Percentiles rank a stretch among this genome's conserved stretches.
phyloP scores from a whole-genome alignment of 768 basidiomycete genomes.

The Dioszegia aurantiaca region DNA sequence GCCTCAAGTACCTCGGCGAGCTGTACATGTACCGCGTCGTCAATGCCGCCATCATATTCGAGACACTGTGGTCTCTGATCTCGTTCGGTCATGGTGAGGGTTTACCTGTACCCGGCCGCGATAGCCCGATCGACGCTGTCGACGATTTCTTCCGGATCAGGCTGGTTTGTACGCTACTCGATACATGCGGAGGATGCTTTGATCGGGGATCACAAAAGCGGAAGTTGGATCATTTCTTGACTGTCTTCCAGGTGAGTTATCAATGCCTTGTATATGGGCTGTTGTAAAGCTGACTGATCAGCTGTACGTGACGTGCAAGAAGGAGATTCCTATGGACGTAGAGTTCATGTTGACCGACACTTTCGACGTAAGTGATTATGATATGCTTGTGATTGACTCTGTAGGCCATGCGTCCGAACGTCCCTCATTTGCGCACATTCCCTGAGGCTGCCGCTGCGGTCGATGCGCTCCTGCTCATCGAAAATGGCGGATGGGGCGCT shows the following conservation, averaged over 20 bases:
- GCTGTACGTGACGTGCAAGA: slow-evolving; percentile 87
- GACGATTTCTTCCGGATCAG: slow-evolving; percentile 95
- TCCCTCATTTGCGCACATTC: slow-evolving; percentile 66
- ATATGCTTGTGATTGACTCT: slow-evolving; percentile 7
- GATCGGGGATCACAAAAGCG: slow-evolving; percentile 87
- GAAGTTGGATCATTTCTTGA: slow-evolving; percentile 87
- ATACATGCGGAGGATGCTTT: slow-evolving; percentile 97
- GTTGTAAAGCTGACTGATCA: slow-evolving; percentile 29
- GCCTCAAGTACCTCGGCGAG: slow-evolving; percentile 92
- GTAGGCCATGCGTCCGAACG: slow-evolving; percentile 82
- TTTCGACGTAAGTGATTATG: slow-evolving; percentile 64
- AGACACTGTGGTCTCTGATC: slow-evolving; percentile 87
- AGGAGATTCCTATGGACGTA: slow-evolving; percentile 88
- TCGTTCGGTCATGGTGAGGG: slow-evolving; percentile 96
- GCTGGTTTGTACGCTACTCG: slow-evolving; percentile 84
- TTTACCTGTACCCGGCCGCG: slow-evolving; percentile 73
- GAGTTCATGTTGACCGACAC: slow-evolving; percentile 97
- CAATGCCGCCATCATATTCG: slow-evolving; percentile 84
- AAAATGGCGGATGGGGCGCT: slow-evolving; percentile 18
- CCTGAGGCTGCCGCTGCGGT: slow-evolving; percentile 84
- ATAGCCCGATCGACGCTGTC: slow-evolving; percentile 77
- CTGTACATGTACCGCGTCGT: slow-evolving; percentile 93
- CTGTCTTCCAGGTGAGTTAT: slow-evolving; percentile 79
- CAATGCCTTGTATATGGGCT: background rate
- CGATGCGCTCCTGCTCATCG: slow-evolving; percentile 73